Evolutionary conservation across 352 stramenopile genomes (phyloP).

Genomic region (Nothophytophthora sp.): DNA sequence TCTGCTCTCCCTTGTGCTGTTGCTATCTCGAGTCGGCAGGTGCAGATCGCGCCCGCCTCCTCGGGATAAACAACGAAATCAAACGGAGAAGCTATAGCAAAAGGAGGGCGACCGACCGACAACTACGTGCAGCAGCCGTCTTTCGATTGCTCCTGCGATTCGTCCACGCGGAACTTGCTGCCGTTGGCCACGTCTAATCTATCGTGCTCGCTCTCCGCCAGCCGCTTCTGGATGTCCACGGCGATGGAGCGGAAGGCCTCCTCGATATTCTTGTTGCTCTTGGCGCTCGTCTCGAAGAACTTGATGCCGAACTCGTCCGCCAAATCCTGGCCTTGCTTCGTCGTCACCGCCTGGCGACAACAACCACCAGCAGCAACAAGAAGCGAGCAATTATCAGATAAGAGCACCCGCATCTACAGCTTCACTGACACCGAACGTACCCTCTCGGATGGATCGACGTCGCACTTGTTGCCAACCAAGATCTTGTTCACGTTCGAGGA

Average conservation of each 20-base stretch:
- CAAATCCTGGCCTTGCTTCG: conserved; percentile 92
- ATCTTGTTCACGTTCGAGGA: conserved; percentile 99
- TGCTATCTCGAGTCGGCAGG: conserved; percentile 4
- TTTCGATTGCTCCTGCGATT: conserved; percentile 75
- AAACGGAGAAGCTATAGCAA: conserved; percentile 6
- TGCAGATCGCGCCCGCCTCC: not conserved
- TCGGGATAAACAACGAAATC: conserved; percentile 12
- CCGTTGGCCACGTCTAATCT: conserved; percentile 88
- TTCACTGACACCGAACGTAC: conserved; percentile 41
- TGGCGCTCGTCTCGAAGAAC: conserved; percentile 95
- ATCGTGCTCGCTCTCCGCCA: conserved; percentile 87
- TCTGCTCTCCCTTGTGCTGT: not conserved
- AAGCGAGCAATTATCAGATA: conserved; percentile 14
- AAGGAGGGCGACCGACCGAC: not conserved
- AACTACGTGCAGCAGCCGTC: conserved; percentile 76
- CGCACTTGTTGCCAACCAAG: conserved; percentile 99
- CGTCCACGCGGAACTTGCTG: conserved; percentile 86
- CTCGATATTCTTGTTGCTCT: conserved; percentile 94
- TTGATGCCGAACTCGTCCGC: conserved; percentile 94
- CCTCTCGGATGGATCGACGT: conserved; percentile 96
- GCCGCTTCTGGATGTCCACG: conserved; percentile 88
- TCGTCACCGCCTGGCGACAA: conserved; percentile 82
- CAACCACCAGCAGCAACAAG: conserved; percentile 4
- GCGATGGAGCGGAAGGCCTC: conserved; percentile 87
- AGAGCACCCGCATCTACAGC: not conserved